Conservation (phyloP, 2,329 filamentous ascomycete genomes). For the Davidsoniella eucalypti region DNA sequence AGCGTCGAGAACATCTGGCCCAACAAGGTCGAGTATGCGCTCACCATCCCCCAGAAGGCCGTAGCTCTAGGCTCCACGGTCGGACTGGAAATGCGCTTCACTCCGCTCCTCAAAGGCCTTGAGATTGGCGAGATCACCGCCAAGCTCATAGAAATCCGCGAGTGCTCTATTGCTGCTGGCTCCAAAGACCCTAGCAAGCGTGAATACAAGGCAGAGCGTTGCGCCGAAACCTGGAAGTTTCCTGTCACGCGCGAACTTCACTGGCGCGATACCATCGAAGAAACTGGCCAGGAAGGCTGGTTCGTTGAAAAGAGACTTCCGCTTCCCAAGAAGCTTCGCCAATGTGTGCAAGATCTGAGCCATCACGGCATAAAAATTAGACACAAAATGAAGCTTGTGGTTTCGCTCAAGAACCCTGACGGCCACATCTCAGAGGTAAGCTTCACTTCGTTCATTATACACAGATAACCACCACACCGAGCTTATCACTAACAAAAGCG, state of each 20-base stretch:
- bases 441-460: background rate
- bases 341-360: constrained; percentile 80
- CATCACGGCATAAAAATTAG: constrained; percentile 78
- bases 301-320: constrained; percentile 43
- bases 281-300: constrained; percentile 51
- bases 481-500: constrained; percentile 9
- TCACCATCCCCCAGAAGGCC: constrained; percentile 84
- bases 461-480: background rate
- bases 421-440: constrained; percentile 71
- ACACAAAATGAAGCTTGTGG: constrained; percentile 82
- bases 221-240: constrained; percentile 44
- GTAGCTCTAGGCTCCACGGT: constrained; percentile 85
- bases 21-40: constrained; percentile 92
- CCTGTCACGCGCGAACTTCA: constrained; percentile 40
- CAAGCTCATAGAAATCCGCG: constrained; percentile 64
- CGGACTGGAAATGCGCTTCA: constrained; percentile 69
- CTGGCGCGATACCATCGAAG: constrained; percentile 53
- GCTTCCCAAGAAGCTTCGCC: constrained; percentile 64
- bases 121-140: constrained; percentile 69
- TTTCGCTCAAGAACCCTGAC: constrained; percentile 86
- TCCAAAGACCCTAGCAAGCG: constrained; percentile 28
- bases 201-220: constrained; percentile 46
- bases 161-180: constrained; percentile 37
- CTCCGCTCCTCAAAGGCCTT: constrained; percentile 76
- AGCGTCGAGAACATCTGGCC: constrained; percentile 95